These are phyloP conservation scores for Xylariaceae sp. DNA, from an alignment of 2,329 filamentous ascomycete genomes.

Conservation along the genomic window DNA sequence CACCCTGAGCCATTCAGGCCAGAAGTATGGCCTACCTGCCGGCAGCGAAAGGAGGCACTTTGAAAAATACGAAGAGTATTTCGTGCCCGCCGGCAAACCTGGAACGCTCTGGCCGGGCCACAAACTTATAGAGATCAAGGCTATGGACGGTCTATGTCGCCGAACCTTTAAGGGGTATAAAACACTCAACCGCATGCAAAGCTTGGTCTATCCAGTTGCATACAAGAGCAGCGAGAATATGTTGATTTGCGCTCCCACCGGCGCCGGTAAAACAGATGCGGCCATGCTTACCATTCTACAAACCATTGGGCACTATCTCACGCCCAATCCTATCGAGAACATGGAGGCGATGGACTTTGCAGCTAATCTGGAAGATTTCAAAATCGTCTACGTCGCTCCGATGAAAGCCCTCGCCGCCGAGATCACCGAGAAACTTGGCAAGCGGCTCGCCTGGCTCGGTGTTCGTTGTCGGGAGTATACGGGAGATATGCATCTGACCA, in stretches of 20 bases:
- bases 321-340: conserved; percentile 72
- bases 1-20: conserved; percentile 70
- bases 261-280: conserved; percentile 97
- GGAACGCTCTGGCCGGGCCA: conserved; percentile 67
- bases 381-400: conserved; percentile 96
- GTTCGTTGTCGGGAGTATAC: conserved; percentile 90
- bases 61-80: conserved; percentile 83
- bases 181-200: conserved; percentile 94
- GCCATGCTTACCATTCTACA: conserved; percentile 96
- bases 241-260: conserved; percentile 95
- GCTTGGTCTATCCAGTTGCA: conserved; percentile 87
- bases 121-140: conserved; percentile 69
- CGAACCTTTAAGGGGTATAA: conserved; percentile 95
- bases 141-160: conserved; percentile 82
- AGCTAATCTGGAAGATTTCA: conserved; percentile 84
- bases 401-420: conserved; percentile 99
- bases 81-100: conserved; percentile 74
- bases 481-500: conserved; percentile 97
- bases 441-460: conserved; percentile 87
- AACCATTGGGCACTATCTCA: conserved; percentile 77
- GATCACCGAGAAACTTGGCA: conserved; percentile 89
- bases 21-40: conserved; percentile 73
- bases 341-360: conserved; percentile 69
- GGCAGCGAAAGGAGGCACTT: conserved; percentile 66
- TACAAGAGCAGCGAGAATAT: conserved; percentile 97